Conservation (phyloP, 352 stramenopile genomes). For the Achlya hypogyna region DNA sequence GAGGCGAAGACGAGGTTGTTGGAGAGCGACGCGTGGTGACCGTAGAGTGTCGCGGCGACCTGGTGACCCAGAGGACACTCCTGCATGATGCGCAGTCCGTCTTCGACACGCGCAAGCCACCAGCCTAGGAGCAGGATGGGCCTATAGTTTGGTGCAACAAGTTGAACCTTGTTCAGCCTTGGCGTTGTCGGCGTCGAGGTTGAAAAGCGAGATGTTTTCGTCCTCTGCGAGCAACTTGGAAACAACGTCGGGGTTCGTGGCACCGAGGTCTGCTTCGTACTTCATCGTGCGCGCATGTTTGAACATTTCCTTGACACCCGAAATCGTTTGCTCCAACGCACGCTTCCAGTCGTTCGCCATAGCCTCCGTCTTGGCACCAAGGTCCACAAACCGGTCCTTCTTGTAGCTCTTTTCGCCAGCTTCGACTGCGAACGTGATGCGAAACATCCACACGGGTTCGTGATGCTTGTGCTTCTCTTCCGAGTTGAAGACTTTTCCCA, state of each 20-base stretch:
- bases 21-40: conserved; percentile 66
- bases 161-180: conserved; percentile 52
- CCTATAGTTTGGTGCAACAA: no score
- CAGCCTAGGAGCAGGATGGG: conserved; percentile 26
- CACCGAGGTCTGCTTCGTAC: conserved; percentile 63
- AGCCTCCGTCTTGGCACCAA: conserved; percentile 80
- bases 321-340: conserved; percentile 68
- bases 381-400: conserved; percentile 81
- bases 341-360: conserved; percentile 72
- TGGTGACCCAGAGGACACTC: conserved; percentile 74
- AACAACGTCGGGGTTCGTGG: conserved; percentile 43
- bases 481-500: conserved; percentile 76
- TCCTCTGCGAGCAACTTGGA: conserved; percentile 62
- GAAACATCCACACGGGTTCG: conserved; percentile 82
- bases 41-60: conserved; percentile 65
- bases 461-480: conserved; percentile 86
- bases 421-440: conserved; percentile 77
- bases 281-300: conserved; percentile 67
- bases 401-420: conserved; percentile 77
- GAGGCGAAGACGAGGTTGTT: conserved; percentile 69
- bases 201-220: conserved; percentile 81
- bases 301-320: conserved; percentile 61
- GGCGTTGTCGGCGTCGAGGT: conserved; percentile 75
- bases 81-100: conserved; percentile 77
- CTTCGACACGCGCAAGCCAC: conserved; percentile 77